These are phyloP conservation scores for Saturnispora ahearnii DNA, from an alignment of 805 yeast genomes.

Conservation along the genomic window DNA sequence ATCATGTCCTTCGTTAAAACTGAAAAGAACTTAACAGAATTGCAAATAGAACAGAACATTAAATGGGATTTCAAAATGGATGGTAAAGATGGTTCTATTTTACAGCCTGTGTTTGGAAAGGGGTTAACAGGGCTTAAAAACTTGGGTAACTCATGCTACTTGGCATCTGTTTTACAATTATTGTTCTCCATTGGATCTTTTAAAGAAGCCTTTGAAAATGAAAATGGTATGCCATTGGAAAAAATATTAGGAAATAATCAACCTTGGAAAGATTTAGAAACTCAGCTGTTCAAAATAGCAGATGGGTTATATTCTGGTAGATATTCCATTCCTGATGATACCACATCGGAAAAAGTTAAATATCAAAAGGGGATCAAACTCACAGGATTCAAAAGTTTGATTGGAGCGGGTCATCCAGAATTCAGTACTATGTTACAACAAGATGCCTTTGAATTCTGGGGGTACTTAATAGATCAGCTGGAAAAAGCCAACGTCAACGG, in stretches of 20 bases:
- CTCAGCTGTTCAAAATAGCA: constrained; percentile 70
- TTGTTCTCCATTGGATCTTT: constrained; percentile 41
- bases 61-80: constrained; percentile 89
- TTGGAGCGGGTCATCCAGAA: constrained; percentile 75
- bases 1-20: constrained; percentile 49
- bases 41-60: constrained; percentile 87
- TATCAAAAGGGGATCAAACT: constrained; percentile 78
- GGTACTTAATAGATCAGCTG: constrained; percentile 54
- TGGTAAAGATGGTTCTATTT: constrained; percentile 55
- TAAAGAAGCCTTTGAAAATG: constrained; percentile 31
- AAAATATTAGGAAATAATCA: constrained; percentile 28
- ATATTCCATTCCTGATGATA: constrained; percentile 52
- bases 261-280: constrained; percentile 58
- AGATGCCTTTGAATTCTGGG: constrained; percentile 87
- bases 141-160: constrained; percentile 87
- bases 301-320: constrained; percentile 73
- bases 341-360: constrained; percentile 31
- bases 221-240: constrained; percentile 29
- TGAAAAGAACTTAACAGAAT: constrained; percentile 80
- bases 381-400: constrained; percentile 58
- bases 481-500: constrained; percentile 36
- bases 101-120: constrained; percentile 62
- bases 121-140: constrained; percentile 80
- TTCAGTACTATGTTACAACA: constrained; percentile 85
- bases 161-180: constrained; percentile 73